Evolutionary conservation across 2,329 filamentous ascomycete genomes (phyloP).

Genomic region (Microdochium trichocladiopsis): DNA sequence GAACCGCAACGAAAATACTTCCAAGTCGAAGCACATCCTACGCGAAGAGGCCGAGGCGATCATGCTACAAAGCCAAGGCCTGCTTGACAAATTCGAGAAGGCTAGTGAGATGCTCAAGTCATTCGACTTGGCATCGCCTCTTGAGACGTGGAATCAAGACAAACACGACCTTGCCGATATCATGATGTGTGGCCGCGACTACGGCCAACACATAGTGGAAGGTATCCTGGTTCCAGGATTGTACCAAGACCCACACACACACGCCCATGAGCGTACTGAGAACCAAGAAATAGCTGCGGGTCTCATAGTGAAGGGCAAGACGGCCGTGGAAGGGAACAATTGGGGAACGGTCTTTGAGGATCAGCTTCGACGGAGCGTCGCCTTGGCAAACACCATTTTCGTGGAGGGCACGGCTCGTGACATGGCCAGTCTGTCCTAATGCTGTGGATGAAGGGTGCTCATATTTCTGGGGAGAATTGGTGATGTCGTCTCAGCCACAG

Average conservation of each 20-base stretch:
- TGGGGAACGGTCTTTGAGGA: slow-evolving; percentile 18
- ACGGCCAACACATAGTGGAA: slow-evolving; percentile 22
- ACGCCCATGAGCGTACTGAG: slow-evolving; percentile 11
- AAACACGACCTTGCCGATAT: slow-evolving; percentile 21
- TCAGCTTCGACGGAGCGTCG: slow-evolving; percentile 13
- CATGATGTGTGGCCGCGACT: slow-evolving; percentile 19
- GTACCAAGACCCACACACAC: slow-evolving; percentile 6
- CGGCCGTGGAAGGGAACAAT: slow-evolving; percentile 9
- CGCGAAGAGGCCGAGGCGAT: slow-evolving; percentile 13
- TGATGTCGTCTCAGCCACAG: no score
- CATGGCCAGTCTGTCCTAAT: neutral
- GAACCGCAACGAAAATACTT: slow-evolving; percentile 9
- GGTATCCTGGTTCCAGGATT: slow-evolving; percentile 11
- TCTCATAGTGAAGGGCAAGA: slow-evolving; percentile 20
- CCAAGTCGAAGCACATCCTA: slow-evolving; percentile 7
- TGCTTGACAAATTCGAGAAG: slow-evolving; percentile 20
- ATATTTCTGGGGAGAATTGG: neutral
- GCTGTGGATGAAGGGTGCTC: neutral
- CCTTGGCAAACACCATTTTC: slow-evolving; percentile 12
- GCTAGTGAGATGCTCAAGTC: slow-evolving; percentile 15
- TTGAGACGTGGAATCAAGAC: slow-evolving; percentile 23
- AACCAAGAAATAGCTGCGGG: slow-evolving; percentile 17
- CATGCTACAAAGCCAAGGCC: slow-evolving; percentile 11
- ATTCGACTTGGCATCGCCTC: slow-evolving; percentile 14
- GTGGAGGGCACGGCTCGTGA: slow-evolving; percentile 2